phyloP scores from a whole-genome alignment of 768 basidiomycete species.

The Kondoa malvinella region DNA sequence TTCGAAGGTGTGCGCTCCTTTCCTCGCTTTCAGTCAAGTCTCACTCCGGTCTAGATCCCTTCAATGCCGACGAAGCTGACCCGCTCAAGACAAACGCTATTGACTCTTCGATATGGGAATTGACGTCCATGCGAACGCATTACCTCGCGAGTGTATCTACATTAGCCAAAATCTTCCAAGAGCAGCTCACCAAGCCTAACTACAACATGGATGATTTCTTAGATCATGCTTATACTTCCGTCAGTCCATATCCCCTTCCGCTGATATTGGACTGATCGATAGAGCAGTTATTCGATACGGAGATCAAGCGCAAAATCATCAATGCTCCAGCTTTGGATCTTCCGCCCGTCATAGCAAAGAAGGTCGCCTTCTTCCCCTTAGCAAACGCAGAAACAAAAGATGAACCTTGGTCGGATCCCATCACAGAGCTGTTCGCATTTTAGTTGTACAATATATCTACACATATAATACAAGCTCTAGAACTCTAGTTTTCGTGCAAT shows the following conservation, averaged over 20 bases:
- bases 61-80: constrained; percentile 47
- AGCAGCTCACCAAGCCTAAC: constrained; percentile 77
- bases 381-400: background rate
- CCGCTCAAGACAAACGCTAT: constrained; percentile 64
- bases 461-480: too few relatives aligned
- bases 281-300: constrained; percentile 65
- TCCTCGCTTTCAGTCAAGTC: too few relatives aligned
- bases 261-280: background rate
- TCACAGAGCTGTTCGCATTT: constrained; percentile 3
- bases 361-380: constrained; percentile 4
- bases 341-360: constrained; percentile 1
- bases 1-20: constrained; percentile 14
- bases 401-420: constrained; percentile 1
- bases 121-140: constrained; percentile 58
- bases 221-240: constrained; percentile 54
- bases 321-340: constrained; percentile 47
- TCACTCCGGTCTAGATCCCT: constrained; percentile 48
- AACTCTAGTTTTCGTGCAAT: constrained; percentile 3
- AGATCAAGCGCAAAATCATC: constrained; percentile 58
- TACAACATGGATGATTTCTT: constrained; percentile 90
- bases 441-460: too few relatives aligned
- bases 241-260: constrained; percentile 25
- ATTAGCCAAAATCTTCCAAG: constrained; percentile 63
- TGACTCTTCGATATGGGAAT: constrained; percentile 82
- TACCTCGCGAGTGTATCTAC: constrained; percentile 80